Evolutionary conservation across 371 early-diverging fungal species (phyloP).

Genomic region (Apophysomyces ossiformis): DNA sequence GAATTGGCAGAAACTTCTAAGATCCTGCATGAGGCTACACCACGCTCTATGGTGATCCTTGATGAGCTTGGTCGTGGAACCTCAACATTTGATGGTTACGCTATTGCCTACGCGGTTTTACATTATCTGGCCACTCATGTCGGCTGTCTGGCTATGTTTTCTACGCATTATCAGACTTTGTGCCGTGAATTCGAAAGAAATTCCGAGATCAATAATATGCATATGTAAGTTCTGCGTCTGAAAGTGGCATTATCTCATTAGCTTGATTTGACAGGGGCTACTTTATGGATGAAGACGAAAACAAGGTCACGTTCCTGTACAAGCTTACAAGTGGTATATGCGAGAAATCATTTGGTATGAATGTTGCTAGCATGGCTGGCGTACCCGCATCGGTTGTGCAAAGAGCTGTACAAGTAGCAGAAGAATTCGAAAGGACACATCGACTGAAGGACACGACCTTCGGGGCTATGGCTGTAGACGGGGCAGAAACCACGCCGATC

Average conservation of each 20-base stretch:
- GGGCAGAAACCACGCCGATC: background rate
- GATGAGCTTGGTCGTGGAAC: constrained; percentile 99
- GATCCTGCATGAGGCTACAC: constrained; percentile 94
- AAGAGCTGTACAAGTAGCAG: constrained; percentile 74
- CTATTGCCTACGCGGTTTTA: constrained; percentile 96
- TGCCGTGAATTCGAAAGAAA: constrained; percentile 82
- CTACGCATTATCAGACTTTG: constrained; percentile 98
- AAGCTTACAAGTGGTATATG: constrained; percentile 88
- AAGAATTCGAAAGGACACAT: constrained; percentile 67
- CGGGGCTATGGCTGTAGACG: constrained; percentile 21
- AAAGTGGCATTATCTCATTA: constrained; percentile 33
- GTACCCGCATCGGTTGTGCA: constrained; percentile 70
- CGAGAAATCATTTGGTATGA: constrained; percentile 85
- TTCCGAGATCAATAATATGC: constrained; percentile 63
- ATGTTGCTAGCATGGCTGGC: constrained; percentile 97
- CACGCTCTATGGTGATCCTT: constrained; percentile 94
- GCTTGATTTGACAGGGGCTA: constrained; percentile 64
- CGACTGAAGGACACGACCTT: constrained; percentile 45
- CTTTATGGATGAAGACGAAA: constrained; percentile 78
- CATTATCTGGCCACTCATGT: constrained; percentile 84
- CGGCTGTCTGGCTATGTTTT: constrained; percentile 93
- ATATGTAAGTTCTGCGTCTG: constrained; percentile 61
- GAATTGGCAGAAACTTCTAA: constrained; percentile 97
- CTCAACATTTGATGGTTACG: constrained; percentile 97
- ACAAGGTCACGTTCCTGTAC: constrained; percentile 96